Evolutionary conservation across 129 eudicot genomes (phyloP), one percentile per base, ranked within the genome.

Genomic region (Apium graveolens): DNA sequence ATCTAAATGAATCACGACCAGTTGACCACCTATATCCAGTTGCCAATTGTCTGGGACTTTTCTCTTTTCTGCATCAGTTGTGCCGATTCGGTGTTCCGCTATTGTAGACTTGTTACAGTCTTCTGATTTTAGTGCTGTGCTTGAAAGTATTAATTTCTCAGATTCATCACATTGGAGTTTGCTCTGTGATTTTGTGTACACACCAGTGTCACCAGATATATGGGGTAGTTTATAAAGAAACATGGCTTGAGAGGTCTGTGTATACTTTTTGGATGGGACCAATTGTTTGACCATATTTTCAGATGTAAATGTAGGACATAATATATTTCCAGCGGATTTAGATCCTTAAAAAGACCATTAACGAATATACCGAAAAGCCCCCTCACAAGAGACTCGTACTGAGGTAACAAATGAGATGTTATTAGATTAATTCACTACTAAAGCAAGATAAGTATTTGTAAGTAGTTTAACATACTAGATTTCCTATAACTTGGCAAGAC

Each of bases 1-100:
- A n/a, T 39, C 37, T 73, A 39, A 45, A 73, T 41, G 46, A 73
- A 29, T 35, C 76, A 73, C 21, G 44, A 29, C 35, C 76, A 73
- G 11, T 14, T 73, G 44, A 29, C 35, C 76, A 73, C 21, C 27
- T 73, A 39, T 41, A 73, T 24, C 44, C 48, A 1, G 46, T 71
- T 39, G 48, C 17, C 32, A 37, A 37, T 12, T 71, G 1, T 24
- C 16, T 71, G 46, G 43, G 10, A 32, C 38, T 31, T 70, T 32
- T 35, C 26, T 35, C 43, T 32, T 69, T 37, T 18, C 41, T 70
- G 24, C 44, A 34, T 70, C 41, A 42, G 74, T 73, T 73, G 39
- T 32, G 41, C 16, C 13, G 39, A 31, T 27, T 32, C 37, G 17
- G n/a, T 5, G 13, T 10, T 42, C 11, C 18, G 0, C 18, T 73